Base-by-base conservation (phyloP, 2,329 filamentous ascomycete species). In the Sphaerulina vaccinii region DNA sequence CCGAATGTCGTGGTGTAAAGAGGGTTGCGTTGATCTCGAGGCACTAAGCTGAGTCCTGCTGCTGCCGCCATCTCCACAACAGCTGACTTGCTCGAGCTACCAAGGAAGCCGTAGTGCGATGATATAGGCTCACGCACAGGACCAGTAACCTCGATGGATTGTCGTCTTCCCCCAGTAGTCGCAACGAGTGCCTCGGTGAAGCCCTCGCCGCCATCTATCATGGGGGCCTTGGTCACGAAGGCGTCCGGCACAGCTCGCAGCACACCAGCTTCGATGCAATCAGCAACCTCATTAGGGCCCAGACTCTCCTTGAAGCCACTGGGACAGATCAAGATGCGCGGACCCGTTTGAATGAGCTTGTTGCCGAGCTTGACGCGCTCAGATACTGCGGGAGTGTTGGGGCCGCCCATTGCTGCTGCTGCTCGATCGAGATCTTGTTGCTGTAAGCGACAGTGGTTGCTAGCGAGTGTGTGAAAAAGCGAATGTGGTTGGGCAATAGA, bases 221-320 rank as follows among this genome's bases (percentile, higher is more conserved):
- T 66, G 9, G 78, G 77, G 3, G 76, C 71, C 59, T 79, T 79
- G 43, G 66, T 71, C 33, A 79, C 62, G 1, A 65, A 58, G 13
- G 75, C 72, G 33, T 69, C 64, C n/a, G 71, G 70, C 3, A 75
- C 57, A 2, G 76, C 75, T 13, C 71, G 70, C 0, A 73, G 65
- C 18, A 79, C 71, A 2, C 77, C 78, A 3, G 66, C 65, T 57
- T 77, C 75, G 49, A 80, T 80, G 49, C 76, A 78, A 50, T 76
- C 70, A 0, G 77, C 77, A 1, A 76, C 77, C n/a, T 69, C 66
- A 11, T 73, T 68, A 2, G 78, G 75, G 13, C 73, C 70, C 3
- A 80, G 71, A 42, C 76, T 79, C 21, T 78, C 77, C 52, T 80
- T 80, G 69, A 80, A 80, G 2, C 77, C 78, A 0, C 77, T 79